Evolutionary conservation across 169 alveolate genomes (phyloP), one percentile per base, ranked within the genome.

Genomic region (Plasmodium coatneyi): DNA sequence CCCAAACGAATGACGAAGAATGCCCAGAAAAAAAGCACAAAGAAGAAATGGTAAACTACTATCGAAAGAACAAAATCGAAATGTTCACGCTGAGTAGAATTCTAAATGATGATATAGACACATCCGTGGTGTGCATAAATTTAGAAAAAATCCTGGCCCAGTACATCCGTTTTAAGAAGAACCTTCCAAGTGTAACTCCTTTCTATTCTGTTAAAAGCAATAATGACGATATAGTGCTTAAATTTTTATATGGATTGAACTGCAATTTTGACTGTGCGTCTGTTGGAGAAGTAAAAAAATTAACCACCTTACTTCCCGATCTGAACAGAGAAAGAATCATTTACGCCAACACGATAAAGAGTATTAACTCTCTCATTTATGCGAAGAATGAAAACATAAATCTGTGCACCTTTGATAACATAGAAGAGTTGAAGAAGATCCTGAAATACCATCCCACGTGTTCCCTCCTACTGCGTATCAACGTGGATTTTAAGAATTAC

Each of bases 231-330:
- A 34, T 70, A 32, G 86, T 90, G 28, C 4, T 90, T 14, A 90
- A 90, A 49, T 81, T 90, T 32, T 71, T 90, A 43, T 90, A 90
- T 66, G 95, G 92, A 6, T n/a, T 90, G 43, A 90, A 90, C 39
- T 70, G 84, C 39, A 90, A 80, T 71, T 90, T 90, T 90, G 95
- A 90, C 72, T 90, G 95, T 49, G 95, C 95, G 1, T 90, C 95
- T 0, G 66, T 80, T 25, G 95, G 95, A 1, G 95, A 90, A 32
- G 76, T 90, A 30, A 90, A 70, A 5, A 80, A 80, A 36, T 34
- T 90, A 25, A 43, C 43, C 5, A 80, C 46, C 2, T 2, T 90
- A 2, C 28, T 90, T 3, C 92, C 95, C 28, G 22, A 90, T 1
- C 7, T 90, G 0, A 19, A 79, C 34, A 60, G 92, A 80, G 54